These are phyloP conservation scores for Phialemoniopsis sp. DNA, from an alignment of 2,329 filamentous ascomycete genomes.

Conservation along the genomic window DNA sequence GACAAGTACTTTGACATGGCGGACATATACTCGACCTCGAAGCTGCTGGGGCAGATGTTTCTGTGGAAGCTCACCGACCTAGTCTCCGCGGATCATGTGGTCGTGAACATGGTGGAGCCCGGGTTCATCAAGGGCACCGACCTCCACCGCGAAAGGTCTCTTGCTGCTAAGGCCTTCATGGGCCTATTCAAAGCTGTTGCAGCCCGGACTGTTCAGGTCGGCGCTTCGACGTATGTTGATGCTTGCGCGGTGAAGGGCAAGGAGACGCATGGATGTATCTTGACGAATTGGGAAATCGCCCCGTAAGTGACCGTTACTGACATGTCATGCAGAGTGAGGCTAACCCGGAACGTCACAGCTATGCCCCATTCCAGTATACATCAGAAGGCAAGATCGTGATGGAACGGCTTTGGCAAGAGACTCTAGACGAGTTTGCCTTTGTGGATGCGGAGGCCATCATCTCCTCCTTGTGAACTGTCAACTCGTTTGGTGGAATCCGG, in stretches of 20 bases:
- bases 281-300: conserved; percentile 4
- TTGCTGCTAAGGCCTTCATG: not conserved
- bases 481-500: too few species aligned
- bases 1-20: not conserved
- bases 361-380: conserved; percentile 2
- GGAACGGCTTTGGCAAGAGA: conserved; percentile 5
- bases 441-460: not conserved
- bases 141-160: conserved; percentile 8
- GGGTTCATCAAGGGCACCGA: conserved; percentile 36
- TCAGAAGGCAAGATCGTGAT: conserved; percentile 3
- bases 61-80: conserved; percentile 27
- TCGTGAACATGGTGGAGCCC: conserved; percentile 43
- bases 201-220: conserved; percentile 1
- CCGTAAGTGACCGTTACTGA: conserved; percentile 2
- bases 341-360: not conserved
- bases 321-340: too few species aligned
- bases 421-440: conserved; percentile 3
- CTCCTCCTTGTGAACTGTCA: not conserved
- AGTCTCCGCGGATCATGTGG: conserved; percentile 31
- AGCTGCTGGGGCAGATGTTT: conserved; percentile 28
- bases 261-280: conserved; percentile 5
- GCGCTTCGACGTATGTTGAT: conserved; percentile 3
- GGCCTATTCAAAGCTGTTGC: not conserved
- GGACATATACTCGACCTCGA: conserved; percentile 11
- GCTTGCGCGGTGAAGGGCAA: conserved; percentile 3